Percentiles rank a stretch among this genome's conserved stretches.
phyloP scores from a whole-genome alignment of 176 grass and related monocot species.

The Themeda triandra region DNA sequence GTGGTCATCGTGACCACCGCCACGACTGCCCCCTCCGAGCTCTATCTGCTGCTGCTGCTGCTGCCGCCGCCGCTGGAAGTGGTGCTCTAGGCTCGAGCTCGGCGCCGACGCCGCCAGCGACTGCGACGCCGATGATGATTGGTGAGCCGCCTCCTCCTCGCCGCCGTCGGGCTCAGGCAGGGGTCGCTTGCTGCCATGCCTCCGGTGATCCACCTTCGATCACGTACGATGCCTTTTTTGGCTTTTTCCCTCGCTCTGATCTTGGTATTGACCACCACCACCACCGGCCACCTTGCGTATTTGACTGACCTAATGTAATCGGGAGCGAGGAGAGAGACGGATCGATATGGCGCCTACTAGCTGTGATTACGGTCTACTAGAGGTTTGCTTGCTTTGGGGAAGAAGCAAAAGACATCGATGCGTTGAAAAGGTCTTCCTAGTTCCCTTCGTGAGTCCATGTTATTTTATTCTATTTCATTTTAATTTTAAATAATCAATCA shows the following conservation, averaged over 20 bases:
- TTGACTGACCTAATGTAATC: background rate
- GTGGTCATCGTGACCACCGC: background rate
- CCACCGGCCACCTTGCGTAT: background rate
- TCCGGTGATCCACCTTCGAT: constrained; percentile 49
- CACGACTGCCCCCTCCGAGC: background rate
- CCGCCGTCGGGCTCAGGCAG: constrained; percentile 44
- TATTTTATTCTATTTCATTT: background rate
- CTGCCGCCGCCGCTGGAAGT: background rate
- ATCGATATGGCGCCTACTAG: background rate
- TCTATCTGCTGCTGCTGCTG: no score
- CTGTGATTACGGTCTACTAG: background rate
- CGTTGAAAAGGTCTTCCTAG: background rate
- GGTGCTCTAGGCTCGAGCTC: background rate
- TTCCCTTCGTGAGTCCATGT: background rate
- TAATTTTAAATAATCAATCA: background rate
- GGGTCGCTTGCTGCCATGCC: constrained; percentile 68
- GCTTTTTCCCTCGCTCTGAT: background rate
- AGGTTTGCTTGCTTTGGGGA: background rate
- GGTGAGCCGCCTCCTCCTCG: background rate
- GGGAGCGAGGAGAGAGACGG: background rate
- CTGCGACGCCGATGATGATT: background rate
- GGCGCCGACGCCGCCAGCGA: background rate
- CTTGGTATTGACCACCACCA: background rate
- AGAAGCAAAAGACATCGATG: background rate
- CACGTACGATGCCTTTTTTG: background rate